phyloP scores from a whole-genome alignment of 2,329 filamentous ascomycete species.

The Escovopsis sp. region DNA sequence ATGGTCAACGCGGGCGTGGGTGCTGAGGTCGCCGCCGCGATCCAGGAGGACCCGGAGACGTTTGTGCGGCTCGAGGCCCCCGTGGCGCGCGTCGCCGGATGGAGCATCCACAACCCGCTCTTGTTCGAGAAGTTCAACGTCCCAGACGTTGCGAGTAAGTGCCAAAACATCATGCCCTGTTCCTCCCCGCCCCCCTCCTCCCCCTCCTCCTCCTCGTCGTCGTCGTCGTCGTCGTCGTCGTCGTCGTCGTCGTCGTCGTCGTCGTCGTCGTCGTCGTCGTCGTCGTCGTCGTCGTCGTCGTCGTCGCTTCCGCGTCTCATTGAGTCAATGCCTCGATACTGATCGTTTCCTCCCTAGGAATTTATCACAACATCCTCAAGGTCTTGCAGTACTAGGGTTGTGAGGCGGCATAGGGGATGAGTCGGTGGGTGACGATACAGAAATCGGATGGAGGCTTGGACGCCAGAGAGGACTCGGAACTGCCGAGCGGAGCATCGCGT shows the following conservation, averaged over 20 bases:
- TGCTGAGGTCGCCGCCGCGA: slow-evolving; percentile 75
- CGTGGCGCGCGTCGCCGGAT: slow-evolving; percentile 73
- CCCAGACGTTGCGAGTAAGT: slow-evolving; percentile 77
- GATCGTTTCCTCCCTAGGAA: slow-evolving; percentile 29
- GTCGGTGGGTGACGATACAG: too few relatives aligned
- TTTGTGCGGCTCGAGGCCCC: slow-evolving; percentile 77
- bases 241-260: too few relatives aligned
- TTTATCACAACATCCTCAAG: slow-evolving; percentile 57
- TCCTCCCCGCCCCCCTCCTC: not conserved
- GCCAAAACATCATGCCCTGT: too few relatives aligned
- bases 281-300: too few relatives aligned
- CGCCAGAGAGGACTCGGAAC: too few relatives aligned
- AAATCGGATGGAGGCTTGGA: too few relatives aligned
- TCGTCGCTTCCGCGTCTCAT: not conserved
- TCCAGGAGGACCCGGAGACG: slow-evolving; percentile 63
- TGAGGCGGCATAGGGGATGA: not conserved
- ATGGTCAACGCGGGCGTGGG: slow-evolving; percentile 85
- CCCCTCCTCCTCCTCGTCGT: not conserved
- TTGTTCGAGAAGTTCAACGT: slow-evolving; percentile 68
- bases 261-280: too few relatives aligned
- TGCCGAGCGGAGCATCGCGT: not conserved
- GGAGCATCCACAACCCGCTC: slow-evolving; percentile 71
- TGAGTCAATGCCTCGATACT: not conserved
- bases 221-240: too few relatives aligned
- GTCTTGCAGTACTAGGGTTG: slow-evolving; percentile 44